These are phyloP conservation scores for Rugonectria rugulosa DNA, from an alignment of 2,329 filamentous ascomycete species.

Conservation along the genomic window DNA sequence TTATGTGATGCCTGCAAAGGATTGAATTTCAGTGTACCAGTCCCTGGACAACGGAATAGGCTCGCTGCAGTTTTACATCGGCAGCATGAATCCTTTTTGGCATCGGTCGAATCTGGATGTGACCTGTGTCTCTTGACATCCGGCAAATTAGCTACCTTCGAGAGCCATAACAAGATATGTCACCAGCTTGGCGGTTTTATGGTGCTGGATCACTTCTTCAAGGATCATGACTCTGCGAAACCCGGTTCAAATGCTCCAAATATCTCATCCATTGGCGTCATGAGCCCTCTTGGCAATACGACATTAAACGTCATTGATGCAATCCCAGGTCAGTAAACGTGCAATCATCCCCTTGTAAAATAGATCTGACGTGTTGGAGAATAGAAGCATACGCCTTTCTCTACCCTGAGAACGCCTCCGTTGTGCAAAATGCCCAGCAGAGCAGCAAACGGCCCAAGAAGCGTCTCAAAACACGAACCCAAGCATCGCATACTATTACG, in stretches of 20 bases:
- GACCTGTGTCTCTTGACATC: slow-evolving; percentile 1
- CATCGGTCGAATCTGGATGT: neutral
- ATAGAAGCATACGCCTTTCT: slow-evolving; percentile 2
- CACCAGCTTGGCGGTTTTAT: neutral
- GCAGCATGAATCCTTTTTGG: neutral
- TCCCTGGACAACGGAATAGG: neutral
- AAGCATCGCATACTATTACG: too few relatives aligned
- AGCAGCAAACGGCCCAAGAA: neutral
- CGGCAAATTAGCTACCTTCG: neutral
- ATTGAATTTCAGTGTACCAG: neutral
- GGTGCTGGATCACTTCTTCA: neutral
- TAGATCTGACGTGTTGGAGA: neutral
- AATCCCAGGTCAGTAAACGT: slow-evolving; percentile 1
- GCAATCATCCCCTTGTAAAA: neutral
- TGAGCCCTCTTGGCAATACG: neutral
- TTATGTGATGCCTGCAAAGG: neutral
- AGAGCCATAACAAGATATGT: neutral
- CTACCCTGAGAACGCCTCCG: neutral
- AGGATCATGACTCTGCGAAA: neutral
- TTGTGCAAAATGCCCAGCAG: too few relatives aligned
- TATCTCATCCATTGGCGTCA: neutral
- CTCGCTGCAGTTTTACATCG: slow-evolving; percentile 1
- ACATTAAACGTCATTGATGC: neutral
- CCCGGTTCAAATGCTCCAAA: neutral
- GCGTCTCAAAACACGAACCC: too few relatives aligned